Conservation (phyloP, 768 basidiomycete species). For the Kwoniella sp. region DNA sequence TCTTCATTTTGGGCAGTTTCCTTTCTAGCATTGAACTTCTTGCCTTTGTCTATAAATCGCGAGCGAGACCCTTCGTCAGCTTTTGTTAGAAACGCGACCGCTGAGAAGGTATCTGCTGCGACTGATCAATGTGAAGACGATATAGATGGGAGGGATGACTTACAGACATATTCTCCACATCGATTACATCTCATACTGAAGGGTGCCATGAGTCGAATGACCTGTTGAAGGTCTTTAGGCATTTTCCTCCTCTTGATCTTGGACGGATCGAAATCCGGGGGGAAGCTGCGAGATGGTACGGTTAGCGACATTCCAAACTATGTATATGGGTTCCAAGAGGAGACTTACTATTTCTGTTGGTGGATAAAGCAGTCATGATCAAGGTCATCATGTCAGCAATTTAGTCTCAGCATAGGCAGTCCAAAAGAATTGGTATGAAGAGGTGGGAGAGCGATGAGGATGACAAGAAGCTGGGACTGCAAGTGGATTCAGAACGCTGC, state of each 20-base stretch:
- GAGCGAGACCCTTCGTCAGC: constrained; percentile 4
- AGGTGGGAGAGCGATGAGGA: too few species aligned
- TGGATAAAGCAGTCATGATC: background rate
- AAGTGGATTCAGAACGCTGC: too few species aligned
- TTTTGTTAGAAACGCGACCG: too few species aligned
- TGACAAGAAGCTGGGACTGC: too few species aligned
- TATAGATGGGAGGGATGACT: constrained; percentile 19
- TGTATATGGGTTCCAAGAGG: too few species aligned
- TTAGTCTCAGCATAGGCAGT: background rate
- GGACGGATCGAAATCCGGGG: constrained; percentile 96
- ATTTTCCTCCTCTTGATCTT: constrained; percentile 88
- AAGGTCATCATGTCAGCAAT: constrained; percentile 17
- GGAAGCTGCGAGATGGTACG: constrained; percentile 60
- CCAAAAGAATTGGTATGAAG: too few species aligned
- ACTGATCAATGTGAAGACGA: too few species aligned
- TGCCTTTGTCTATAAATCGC: constrained; percentile 74
- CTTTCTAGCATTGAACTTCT: constrained; percentile 99
- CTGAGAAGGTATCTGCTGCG: too few species aligned
- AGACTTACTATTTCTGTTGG: constrained; percentile 36
- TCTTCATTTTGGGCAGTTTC: constrained; percentile 97
- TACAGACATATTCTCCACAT: constrained; percentile 88
- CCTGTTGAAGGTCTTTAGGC: constrained; percentile 92
- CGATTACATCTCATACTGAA: constrained; percentile 89
- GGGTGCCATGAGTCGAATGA: constrained; percentile 98
- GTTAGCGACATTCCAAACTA: too few species aligned